These are phyloP conservation scores for Leishmania gerbilli DNA, from an alignment of 208 protist genomes.

Conservation along the genomic window DNA sequence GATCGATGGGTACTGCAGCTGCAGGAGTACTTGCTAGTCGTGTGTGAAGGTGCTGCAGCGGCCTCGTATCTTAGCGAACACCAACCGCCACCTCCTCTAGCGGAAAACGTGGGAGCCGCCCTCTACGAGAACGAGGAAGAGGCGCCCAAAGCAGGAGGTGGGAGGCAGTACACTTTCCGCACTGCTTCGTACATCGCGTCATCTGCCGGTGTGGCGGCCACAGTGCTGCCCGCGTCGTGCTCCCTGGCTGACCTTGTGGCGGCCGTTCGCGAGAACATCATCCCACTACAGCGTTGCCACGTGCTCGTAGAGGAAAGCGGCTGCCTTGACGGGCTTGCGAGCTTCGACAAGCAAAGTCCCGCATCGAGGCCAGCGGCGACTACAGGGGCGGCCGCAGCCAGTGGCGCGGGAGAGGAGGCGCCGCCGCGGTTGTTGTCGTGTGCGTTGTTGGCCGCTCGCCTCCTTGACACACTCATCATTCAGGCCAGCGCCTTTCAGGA, in stretches of 20 bases:
- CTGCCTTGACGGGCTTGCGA: conserved; percentile 33
- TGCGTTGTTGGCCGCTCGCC: conserved; percentile 20
- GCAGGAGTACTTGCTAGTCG: conserved; percentile 30
- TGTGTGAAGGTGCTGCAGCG: conserved; percentile 3
- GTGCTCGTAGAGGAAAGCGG: conserved; percentile 35
- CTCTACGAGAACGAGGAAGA: conserved; percentile 3
- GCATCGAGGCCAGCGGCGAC: neutral
- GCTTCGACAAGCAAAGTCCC: neutral
- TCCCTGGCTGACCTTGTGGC: conserved; percentile 28
- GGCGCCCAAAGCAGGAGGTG: neutral
- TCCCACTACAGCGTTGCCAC: conserved; percentile 33
- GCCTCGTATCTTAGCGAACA: neutral
- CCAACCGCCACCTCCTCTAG: neutral
- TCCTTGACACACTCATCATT: conserved; percentile 77
- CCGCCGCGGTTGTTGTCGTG: neutral
- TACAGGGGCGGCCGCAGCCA: neutral
- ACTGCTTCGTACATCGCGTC: neutral
- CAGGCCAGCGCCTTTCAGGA: conserved; percentile 68
- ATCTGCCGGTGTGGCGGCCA: neutral
- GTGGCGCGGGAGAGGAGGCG: neutral
- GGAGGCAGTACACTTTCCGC: neutral
- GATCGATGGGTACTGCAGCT: conserved; percentile 47
- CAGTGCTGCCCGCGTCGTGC: conserved; percentile 4
- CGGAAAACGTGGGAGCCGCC: neutral
- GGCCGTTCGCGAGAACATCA: conserved; percentile 36